phyloP scores from a whole-genome alignment of 108 stramenopile genomes.

The Hondaea fermentalgiana region DNA sequence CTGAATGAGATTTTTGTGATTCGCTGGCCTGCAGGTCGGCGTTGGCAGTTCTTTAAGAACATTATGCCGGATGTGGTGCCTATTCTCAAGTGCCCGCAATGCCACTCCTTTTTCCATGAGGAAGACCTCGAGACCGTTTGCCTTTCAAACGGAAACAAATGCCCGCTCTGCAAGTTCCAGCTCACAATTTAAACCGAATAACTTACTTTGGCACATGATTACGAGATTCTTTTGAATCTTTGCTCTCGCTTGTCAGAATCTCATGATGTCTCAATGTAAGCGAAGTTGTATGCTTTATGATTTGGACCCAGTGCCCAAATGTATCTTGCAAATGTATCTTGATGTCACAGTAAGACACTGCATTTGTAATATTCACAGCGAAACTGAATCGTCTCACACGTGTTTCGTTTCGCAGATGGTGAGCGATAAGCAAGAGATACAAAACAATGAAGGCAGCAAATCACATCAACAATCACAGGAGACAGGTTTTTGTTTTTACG shows the following conservation, averaged over 20 bases:
- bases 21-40: neutral
- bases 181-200: neutral
- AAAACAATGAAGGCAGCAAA: neutral
- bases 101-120: constrained; percentile 58
- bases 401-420: neutral
- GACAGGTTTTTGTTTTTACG: neutral
- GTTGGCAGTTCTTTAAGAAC: constrained; percentile 51
- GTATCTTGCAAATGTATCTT: no score
- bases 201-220: no score
- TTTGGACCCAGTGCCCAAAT: no score
- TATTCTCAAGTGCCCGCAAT: constrained; percentile 46
- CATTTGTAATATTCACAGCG: neutral
- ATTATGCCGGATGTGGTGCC: constrained; percentile 52
- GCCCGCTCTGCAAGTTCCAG: constrained; percentile 39
- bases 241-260: no score
- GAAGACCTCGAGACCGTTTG: constrained; percentile 61
- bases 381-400: neutral
- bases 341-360: neutral
- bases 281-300: no score
- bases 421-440: neutral
- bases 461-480: neutral
- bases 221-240: no score
- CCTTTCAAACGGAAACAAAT: constrained; percentile 32
- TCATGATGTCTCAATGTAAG: no score
- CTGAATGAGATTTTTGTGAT: constrained; percentile 35